Evolutionary conservation across 148 eudicot genomes (phyloP).

Genomic region (Euryodendron excelsum): DNA sequence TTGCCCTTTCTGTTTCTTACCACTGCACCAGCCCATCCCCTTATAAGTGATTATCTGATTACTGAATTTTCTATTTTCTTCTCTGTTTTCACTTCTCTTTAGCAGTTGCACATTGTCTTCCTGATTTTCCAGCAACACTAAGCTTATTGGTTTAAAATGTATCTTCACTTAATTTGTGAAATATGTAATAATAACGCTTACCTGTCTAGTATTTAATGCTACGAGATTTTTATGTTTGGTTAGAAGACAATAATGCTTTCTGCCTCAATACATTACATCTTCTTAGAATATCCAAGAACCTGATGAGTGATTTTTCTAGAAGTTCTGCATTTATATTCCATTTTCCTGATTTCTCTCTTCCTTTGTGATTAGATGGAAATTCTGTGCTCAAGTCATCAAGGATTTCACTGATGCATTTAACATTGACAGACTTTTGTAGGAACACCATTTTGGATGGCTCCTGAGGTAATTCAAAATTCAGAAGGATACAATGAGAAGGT

Average conservation of each 20-base stretch:
- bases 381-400: slow-evolving; percentile 3
- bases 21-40: neutral
- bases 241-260: neutral
- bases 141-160: neutral
- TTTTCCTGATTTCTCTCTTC: neutral
- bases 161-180: neutral
- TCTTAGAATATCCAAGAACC: neutral
- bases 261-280: neutral
- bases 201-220: neutral
- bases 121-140: neutral
- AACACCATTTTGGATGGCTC: slow-evolving; percentile 99
- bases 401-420: slow-evolving; percentile 31
- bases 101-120: neutral
- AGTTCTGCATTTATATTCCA: neutral
- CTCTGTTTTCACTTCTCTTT: neutral
- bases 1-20: neutral
- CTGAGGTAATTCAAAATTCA: slow-evolving; percentile 95
- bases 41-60: neutral
- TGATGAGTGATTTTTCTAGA: slow-evolving; percentile 6
- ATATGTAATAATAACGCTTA: neutral
- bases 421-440: slow-evolving; percentile 86
- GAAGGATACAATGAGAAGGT: slow-evolving; percentile 99
- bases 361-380: slow-evolving; percentile 12
- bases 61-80: neutral
- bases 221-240: neutral